Evolutionary conservation across 805 yeast genomes (phyloP).

Genomic region (Vanderwaltozyma tropicalis): DNA sequence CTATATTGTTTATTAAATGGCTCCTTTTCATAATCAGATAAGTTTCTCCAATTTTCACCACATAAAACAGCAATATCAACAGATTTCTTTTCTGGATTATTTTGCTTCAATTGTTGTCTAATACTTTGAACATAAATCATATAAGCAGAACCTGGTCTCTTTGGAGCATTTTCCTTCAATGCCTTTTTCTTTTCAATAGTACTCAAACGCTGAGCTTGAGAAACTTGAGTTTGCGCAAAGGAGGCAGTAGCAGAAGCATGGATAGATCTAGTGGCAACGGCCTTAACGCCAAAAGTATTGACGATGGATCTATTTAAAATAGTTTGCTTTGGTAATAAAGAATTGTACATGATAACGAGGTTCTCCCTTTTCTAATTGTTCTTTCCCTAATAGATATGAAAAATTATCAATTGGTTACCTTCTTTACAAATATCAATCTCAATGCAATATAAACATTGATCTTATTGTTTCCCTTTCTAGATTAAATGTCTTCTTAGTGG

Average conservation of each 20-base stretch:
- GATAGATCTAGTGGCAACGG: not conserved
- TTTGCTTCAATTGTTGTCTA: slow-evolving; percentile 9
- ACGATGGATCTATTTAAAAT: not conserved
- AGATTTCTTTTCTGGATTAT: slow-evolving; percentile 14
- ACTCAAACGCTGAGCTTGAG: not conserved
- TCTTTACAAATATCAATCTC: too few relatives aligned
- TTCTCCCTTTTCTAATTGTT: too few relatives aligned
- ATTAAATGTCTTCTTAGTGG: too few relatives aligned
- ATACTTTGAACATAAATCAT: slow-evolving; percentile 12
- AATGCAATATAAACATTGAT: too few relatives aligned
- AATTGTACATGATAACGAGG: not conserved
- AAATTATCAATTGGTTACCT: too few relatives aligned
- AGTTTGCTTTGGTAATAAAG: not conserved
- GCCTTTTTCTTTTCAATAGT: slow-evolving; percentile 9
- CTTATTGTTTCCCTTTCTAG: too few relatives aligned
- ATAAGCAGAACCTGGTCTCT: slow-evolving; percentile 22
- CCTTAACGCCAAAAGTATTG: not conserved
- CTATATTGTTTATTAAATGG: slow-evolving; percentile 50
- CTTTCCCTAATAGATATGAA: too few relatives aligned
- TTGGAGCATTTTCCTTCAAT: slow-evolving; percentile 15
- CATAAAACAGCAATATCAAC: slow-evolving; percentile 41
- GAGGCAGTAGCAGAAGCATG: not conserved
- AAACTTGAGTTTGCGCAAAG: not conserved
- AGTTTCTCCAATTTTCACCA: slow-evolving; percentile 79
- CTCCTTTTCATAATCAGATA: slow-evolving; percentile 56